Percentiles rank a stretch among this genome's conserved stretches.
These are phyloP conservation scores for Vitis hybrid DNA, from an alignment of 177 flowering plant species.

Conservation along the genomic window DNA sequence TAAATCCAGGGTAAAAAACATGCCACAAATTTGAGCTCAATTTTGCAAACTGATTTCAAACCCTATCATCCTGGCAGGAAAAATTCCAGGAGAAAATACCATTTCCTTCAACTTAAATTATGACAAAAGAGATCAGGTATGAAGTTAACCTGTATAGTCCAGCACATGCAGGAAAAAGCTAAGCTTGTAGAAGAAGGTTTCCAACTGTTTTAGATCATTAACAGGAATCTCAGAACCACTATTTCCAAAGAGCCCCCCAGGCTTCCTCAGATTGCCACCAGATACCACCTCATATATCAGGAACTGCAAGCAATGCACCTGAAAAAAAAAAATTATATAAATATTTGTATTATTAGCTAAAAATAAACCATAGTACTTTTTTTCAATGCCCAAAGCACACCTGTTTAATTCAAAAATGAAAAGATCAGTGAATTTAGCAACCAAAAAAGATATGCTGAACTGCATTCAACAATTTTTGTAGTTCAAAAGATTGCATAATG, in stretches of 20 bases:
- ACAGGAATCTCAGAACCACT: conserved; percentile 78
- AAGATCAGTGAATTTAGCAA: too few species aligned
- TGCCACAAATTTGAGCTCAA: too few species aligned
- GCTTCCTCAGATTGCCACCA: conserved; percentile 91
- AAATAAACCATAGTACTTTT: neutral
- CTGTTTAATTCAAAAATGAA: too few species aligned
- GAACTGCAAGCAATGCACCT: conserved; percentile 98
- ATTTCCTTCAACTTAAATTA: neutral
- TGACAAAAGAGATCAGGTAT: neutral
- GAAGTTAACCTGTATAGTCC: conserved; percentile 76
- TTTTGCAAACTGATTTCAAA: neutral
- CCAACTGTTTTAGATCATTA: conserved; percentile 88
- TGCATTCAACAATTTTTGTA: too few species aligned
- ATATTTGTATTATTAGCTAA: neutral
- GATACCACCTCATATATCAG: conserved; percentile 95
- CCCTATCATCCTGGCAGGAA: neutral
- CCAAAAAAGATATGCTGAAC: too few species aligned
- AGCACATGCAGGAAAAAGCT: conserved; percentile 89
- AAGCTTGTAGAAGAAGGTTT: conserved; percentile 97
- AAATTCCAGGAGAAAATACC: neutral
- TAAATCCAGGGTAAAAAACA: too few species aligned
- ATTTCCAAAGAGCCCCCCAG: conserved; percentile 96
- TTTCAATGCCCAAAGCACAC: too few species aligned
- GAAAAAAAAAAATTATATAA: conserved; percentile 13
- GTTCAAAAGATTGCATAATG: too few species aligned